These are phyloP conservation scores for Musa schizocarpa DNA, from an alignment of 176 grass and related monocot species.

Conservation along the genomic window DNA sequence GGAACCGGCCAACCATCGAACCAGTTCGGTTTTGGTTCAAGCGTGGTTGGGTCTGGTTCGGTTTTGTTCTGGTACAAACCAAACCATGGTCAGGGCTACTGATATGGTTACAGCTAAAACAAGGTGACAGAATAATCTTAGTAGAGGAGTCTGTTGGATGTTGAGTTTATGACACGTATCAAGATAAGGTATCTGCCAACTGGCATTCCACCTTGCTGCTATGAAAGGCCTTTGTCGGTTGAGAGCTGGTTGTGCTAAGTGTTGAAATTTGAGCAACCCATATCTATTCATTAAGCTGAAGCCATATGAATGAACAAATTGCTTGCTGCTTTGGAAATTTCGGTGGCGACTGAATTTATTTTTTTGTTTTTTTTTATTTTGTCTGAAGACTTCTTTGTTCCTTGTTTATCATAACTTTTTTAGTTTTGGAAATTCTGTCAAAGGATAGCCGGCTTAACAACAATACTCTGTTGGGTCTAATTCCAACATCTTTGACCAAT, in stretches of 20 bases:
- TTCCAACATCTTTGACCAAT: conserved; percentile 11
- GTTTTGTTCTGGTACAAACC: no score
- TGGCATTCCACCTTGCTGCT: neutral
- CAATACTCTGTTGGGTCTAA: conserved; percentile 4
- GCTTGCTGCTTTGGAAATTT: neutral
- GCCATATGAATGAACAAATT: neutral
- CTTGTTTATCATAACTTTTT: neutral
- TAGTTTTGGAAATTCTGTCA: neutral
- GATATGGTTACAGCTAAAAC: neutral
- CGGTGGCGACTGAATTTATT: neutral
- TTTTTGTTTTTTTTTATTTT: neutral
- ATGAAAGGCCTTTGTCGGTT: neutral
- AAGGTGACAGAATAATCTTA: neutral
- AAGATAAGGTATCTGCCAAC: neutral
- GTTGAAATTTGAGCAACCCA: neutral
- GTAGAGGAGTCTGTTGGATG: neutral
- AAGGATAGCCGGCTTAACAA: conserved; percentile 17
- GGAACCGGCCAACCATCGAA: no score
- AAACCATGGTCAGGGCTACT: no score
- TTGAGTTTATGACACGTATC: neutral
- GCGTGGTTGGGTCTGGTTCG: no score
- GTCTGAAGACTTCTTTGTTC: neutral
- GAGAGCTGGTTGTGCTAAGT: neutral
- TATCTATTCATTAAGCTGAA: neutral
- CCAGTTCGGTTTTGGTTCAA: no score